Evolutionary conservation across 1,139 yeast species (phyloP), one percentile per base, ranked within the genome.

Genomic region (Meyerozyma sp.): DNA sequence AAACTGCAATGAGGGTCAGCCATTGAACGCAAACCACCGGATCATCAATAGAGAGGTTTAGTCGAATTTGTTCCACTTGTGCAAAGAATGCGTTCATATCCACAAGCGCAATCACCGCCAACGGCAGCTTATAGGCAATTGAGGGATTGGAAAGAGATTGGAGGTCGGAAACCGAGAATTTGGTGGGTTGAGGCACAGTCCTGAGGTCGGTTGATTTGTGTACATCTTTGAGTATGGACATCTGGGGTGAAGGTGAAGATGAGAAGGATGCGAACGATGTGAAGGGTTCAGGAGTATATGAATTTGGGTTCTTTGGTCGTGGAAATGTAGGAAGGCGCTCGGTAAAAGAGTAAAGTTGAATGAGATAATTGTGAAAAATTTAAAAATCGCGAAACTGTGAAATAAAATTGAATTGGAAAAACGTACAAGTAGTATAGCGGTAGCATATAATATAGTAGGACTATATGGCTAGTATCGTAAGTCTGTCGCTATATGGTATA

Each of bases 21-120:
- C 98, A 93, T 57, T 93, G 98, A 4, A 89, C 89, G 61, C 98
- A 91, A 0, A 91, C 97, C 3, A 93, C 85, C 0, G 98, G 98
- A 47, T 82, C 91, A 2, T 81, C 79, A 1, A 69, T 69, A 1
- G 81, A 64, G 10, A 84, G 65, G 0, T 83, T 83, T 21, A 89
- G 70, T 38, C 97, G 66, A 7, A 87, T 70, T 54, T 86, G 94
- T 56, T 93, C 98, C 32, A 86, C 94, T 57, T 93, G 98, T 0
- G 98, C 95, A 63, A 87, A 93, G 62, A 91, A 93, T 11, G 98
- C 97, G 65, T 93, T 95, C 52, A 89, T 76, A 63, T 93, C 98
- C 32, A 93, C 76, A 54, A 90, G 94, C 3, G 86, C 91, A 39
- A 93, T 77, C 13, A 85, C 85, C 0, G 96, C 73, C n/a, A 93